These are phyloP conservation scores for Combretum micranthum DNA, from an alignment of 345 rosid species.

Conservation along the genomic window DNA sequence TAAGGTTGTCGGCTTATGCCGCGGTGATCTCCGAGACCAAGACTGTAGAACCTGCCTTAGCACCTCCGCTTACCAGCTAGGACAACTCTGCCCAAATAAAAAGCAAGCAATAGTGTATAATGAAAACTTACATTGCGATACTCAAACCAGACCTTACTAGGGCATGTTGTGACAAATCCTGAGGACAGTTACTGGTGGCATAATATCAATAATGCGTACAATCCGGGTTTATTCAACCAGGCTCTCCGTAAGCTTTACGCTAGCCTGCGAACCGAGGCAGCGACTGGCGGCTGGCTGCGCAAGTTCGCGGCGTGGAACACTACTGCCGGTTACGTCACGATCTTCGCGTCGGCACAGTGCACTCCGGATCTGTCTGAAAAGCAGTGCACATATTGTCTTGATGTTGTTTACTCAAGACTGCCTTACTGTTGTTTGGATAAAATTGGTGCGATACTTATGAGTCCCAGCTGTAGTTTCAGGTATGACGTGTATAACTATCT, in stretches of 20 bases:
- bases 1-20: background rate
- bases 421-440: too few species aligned
- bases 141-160: too few species aligned
- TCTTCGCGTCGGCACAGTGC: constrained; percentile 37
- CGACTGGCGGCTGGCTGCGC: constrained; percentile 17
- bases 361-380: constrained; percentile 34
- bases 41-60: background rate
- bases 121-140: too few species aligned
- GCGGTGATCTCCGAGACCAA: fast-evolving
- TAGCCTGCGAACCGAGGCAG: constrained; percentile 18
- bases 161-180: background rate
- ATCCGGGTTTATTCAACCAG: constrained; percentile 16
- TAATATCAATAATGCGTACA: background rate
- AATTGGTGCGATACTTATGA: too few species aligned
- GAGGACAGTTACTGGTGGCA: constrained; percentile 8
- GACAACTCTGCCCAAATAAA: too few species aligned
- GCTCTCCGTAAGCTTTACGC: too few species aligned
- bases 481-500: too few species aligned
- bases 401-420: too few species aligned
- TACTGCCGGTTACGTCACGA: background rate
- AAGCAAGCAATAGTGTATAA: too few species aligned
- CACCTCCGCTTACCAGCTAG: background rate
- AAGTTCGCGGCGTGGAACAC: constrained; percentile 35
- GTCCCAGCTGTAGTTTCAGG: too few species aligned
- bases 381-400: too few species aligned